Conservation (phyloP, 1,139 yeast genomes). For the Candida tunisiensis region DNA sequence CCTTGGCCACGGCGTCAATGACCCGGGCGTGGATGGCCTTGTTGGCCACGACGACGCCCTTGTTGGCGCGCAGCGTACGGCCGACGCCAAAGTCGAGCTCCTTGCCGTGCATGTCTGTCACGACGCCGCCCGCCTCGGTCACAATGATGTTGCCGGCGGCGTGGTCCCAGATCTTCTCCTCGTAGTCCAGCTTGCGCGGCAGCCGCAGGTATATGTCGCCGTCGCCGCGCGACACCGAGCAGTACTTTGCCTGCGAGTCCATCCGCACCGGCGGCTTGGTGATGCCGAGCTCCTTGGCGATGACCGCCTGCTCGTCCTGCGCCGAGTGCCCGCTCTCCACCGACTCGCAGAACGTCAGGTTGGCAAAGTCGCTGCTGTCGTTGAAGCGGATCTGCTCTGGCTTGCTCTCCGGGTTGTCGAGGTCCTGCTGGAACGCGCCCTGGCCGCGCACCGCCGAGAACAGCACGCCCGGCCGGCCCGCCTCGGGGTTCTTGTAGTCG, state of each 20-base stretch:
- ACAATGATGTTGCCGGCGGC: slow-evolving; percentile 88
- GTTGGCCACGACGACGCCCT: slow-evolving; percentile 89
- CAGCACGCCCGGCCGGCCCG: slow-evolving; percentile 40
- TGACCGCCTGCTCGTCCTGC: slow-evolving; percentile 68
- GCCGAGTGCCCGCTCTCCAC: slow-evolving; percentile 96
- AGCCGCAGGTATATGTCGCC: slow-evolving; percentile 85
- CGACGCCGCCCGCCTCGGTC: slow-evolving; percentile 81
- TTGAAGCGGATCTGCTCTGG: slow-evolving; percentile 16
- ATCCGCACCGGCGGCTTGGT: slow-evolving; percentile 34
- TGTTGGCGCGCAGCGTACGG: slow-evolving; percentile 48
- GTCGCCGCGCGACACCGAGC: slow-evolving; percentile 77
- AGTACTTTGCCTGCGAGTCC: slow-evolving; percentile 94
- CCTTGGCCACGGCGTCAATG: slow-evolving; percentile 35
- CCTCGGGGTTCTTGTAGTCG: slow-evolving; percentile 24
- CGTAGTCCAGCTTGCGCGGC: slow-evolving; percentile 58
- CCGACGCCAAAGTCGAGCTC: slow-evolving; percentile 76
- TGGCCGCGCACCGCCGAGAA: slow-evolving; percentile 60
- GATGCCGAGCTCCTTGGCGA: slow-evolving; percentile 51
- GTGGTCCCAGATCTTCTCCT: slow-evolving; percentile 98
- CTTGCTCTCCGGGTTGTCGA: slow-evolving; percentile 5
- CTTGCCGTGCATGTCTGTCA: slow-evolving; percentile 66
- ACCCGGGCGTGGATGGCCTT: slow-evolving; percentile 43
- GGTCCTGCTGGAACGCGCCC: slow-evolving; percentile 39
- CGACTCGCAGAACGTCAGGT: slow-evolving; percentile 73
- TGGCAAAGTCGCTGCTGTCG: slow-evolving; percentile 15